phyloP scores from a whole-genome alignment of 2,329 filamentous ascomycete species.

The Apiospora arundinis region DNA sequence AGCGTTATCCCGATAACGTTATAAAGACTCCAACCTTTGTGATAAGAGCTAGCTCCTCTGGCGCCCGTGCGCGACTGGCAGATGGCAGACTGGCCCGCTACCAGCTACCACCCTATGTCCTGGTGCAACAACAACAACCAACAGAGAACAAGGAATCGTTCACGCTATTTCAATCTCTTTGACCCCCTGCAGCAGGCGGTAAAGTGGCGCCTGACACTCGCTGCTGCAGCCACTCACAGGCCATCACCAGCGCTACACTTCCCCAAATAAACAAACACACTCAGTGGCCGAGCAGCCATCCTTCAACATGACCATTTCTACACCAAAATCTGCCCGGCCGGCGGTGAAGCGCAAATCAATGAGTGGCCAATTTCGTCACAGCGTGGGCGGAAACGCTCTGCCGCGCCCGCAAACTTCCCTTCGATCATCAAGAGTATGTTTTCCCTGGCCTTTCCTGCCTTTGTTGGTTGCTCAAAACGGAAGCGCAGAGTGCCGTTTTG shows the following conservation, averaged over 20 bases:
- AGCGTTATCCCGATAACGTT: neutral
- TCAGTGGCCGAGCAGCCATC: slow-evolving; percentile 14
- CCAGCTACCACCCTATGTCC: neutral
- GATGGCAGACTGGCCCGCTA: neutral
- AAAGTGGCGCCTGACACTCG: slow-evolving; percentile 10
- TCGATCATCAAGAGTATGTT: slow-evolving; percentile 38
- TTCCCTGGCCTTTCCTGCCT: neutral
- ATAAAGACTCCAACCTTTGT: neutral
- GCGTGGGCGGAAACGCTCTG: slow-evolving; percentile 34
- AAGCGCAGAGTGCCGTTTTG: neutral
- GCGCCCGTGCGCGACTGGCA: neutral
- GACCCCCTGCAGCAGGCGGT: neutral
- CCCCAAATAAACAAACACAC: slow-evolving; percentile 16
- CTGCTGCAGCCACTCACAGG: slow-evolving; percentile 9
- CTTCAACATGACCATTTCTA: slow-evolving; percentile 25
- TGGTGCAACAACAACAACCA: neutral
- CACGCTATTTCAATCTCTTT: neutral
- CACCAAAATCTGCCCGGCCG: slow-evolving; percentile 22
- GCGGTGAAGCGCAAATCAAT: slow-evolving; percentile 29
- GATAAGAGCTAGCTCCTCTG: neutral
- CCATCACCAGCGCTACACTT: slow-evolving; percentile 16
- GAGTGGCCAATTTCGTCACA: slow-evolving; percentile 37
- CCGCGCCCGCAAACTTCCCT: slow-evolving; percentile 33
- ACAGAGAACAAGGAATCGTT: neutral
- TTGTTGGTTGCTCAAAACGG: neutral